Percentiles rank a stretch among this genome's conserved stretches.
phyloP scores from a whole-genome alignment of 768 basidiomycete species.

The Floccularia luteovirens region DNA sequence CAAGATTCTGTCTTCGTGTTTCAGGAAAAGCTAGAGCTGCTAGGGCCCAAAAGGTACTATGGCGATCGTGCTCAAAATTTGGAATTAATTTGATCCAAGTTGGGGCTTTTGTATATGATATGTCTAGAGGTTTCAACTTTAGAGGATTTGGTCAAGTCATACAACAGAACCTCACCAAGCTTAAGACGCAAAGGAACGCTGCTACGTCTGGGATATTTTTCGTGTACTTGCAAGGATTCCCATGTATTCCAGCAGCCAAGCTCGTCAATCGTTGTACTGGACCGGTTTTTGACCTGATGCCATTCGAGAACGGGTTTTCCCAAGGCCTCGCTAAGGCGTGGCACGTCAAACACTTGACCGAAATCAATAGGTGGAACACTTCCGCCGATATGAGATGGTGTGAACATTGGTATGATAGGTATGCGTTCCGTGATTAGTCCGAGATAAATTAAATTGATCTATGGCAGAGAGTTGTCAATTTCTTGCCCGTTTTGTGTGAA shows the following conservation, averaged over 20 bases:
- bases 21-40: conserved; percentile 40
- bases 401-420: conserved; percentile 52
- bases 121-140: conserved; percentile 24
- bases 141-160: not conserved
- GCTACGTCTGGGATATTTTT: conserved; percentile 30
- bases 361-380: conserved; percentile 45
- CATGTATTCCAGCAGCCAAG: conserved; percentile 52
- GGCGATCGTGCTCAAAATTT: conserved; percentile 32
- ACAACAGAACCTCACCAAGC: conserved; percentile 26
- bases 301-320: conserved; percentile 50
- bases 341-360: conserved; percentile 54
- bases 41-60: conserved; percentile 37
- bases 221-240: conserved; percentile 34
- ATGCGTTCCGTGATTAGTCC: conserved; percentile 50
- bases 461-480: not conserved
- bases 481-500: not conserved
- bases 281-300: conserved; percentile 49
- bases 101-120: conserved; percentile 44
- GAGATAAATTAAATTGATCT: conserved; percentile 55
- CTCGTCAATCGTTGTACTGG: conserved; percentile 31
- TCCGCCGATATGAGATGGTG: conserved; percentile 46
- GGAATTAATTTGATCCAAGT: conserved; percentile 41
- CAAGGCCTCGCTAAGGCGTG: conserved; percentile 35
- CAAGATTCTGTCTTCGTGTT: conserved; percentile 25
- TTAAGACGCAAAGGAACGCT: conserved; percentile 25